Conservation (phyloP, 2,329 filamentous ascomycete species). For the Rutstroemia sp. region DNA sequence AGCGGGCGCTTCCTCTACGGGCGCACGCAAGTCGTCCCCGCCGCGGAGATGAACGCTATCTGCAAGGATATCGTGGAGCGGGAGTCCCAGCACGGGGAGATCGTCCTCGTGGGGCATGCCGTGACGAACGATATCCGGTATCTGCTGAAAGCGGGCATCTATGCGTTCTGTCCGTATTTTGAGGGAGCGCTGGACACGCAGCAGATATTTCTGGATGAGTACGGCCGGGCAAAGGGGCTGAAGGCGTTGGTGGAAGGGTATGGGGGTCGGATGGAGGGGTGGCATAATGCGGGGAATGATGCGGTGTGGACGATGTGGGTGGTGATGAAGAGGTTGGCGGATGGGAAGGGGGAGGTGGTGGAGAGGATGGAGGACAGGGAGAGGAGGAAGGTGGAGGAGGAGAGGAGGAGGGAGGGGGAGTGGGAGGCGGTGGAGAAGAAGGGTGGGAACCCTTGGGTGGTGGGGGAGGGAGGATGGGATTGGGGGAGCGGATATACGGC, state of each 20-base stretch:
- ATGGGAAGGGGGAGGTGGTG: neutral
- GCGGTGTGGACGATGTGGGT: neutral
- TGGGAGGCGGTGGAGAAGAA: no score
- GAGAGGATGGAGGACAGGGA: no score
- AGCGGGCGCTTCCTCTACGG: neutral
- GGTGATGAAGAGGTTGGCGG: neutral
- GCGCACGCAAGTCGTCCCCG: neutral
- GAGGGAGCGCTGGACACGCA: neutral
- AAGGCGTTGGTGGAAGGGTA: neutral
- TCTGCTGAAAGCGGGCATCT: neutral
- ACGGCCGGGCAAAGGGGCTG: neutral
- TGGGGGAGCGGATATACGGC: no score
- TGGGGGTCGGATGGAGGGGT: neutral
- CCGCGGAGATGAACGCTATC: neutral
- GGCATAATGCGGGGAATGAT: constrained; percentile 6
- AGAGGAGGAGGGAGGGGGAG: no score
- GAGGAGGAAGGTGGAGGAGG: no score
- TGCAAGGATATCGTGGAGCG: neutral
- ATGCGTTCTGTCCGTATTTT: neutral
- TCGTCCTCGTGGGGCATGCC: neutral
- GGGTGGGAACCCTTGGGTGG: no score
- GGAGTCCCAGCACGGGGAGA: neutral
- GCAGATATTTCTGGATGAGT: neutral
- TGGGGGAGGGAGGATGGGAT: no score
- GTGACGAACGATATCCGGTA: neutral